Base-by-base conservation (phyloP, 1,139 yeast species). In the Pichia sp. region DNA sequence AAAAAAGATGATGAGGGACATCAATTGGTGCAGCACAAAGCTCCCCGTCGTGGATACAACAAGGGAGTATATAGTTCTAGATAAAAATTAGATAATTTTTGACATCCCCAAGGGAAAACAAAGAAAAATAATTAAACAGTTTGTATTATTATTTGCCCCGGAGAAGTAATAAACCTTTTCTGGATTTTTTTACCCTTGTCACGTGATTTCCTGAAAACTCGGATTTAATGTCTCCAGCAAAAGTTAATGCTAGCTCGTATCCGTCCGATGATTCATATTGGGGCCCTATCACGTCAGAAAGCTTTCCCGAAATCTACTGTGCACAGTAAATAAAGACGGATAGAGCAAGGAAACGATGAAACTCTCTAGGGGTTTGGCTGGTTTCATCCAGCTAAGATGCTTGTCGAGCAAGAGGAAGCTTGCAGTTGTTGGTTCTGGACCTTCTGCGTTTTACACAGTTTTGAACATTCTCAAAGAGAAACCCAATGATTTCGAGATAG, bases 391-490 rank as follows among this genome's bases (percentile, higher is more conserved):
- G 15, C 29, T 40, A n/a, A 51, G 50, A 41, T 10, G 23, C 13
- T 8, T 36, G 1, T 51, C 47, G 8, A 45, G 30, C 3, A 54
- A 53, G 40, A 51, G 41, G n/a, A 73, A 74, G 51, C 74, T 85
- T 23, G 93, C 98, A 1, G 79, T 93, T 11, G 82, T 93, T 1
- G 99, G 99, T 0, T 81, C 97, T 0, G 99, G 99, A 0, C 99
- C 99, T 0, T 95, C 97, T 0, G 98, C 96, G 0, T 90, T 93
- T 68, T 93, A 93, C 69, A 86, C 97, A 1, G 92, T 92, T 0
- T 82, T 87, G 61, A 85, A 89, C 54, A 70, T 92, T 15, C 72
- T 92, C 47, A 81, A 81, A 59, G 80, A 80, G 55, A 62, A 73
- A 13, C 52, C 59, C 11, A 51, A 60, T 7, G 42, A 50, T 7